Percentiles rank a stretch among this genome's conserved stretches.
These are phyloP conservation scores for Cercospora citrullina DNA, from an alignment of 2,329 filamentous ascomycete genomes.

Conservation along the genomic window DNA sequence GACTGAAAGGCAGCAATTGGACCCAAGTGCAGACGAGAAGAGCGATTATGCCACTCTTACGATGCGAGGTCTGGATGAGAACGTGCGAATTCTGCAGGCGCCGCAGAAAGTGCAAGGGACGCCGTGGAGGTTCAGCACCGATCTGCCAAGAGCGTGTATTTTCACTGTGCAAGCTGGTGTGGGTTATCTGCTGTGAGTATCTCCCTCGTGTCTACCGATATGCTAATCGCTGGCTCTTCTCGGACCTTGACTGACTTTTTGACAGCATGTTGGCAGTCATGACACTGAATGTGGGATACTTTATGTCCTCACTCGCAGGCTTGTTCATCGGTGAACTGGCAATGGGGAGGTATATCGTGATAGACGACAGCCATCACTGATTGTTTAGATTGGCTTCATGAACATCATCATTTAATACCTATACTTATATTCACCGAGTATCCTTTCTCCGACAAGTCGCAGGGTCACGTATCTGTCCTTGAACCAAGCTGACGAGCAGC, in stretches of 20 bases:
- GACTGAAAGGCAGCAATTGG: constrained; percentile 46
- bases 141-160: constrained; percentile 69
- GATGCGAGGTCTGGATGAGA: constrained; percentile 77
- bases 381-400: background rate
- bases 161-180: constrained; percentile 73
- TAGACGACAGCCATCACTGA: constrained; percentile 12
- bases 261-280: constrained; percentile 86
- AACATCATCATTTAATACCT: background rate
- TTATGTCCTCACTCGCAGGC: constrained; percentile 73
- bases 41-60: constrained; percentile 67
- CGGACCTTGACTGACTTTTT: constrained; percentile 23
- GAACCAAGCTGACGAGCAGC: background rate
- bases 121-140: constrained; percentile 80
- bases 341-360: constrained; percentile 64
- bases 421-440: background rate
- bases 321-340: constrained; percentile 84
- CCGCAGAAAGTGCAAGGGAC: constrained; percentile 52
- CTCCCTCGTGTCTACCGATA: background rate
- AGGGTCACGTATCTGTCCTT: background rate
- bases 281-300: constrained; percentile 85
- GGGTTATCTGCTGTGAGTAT: constrained; percentile 79
- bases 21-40: constrained; percentile 42
- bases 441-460: background rate
- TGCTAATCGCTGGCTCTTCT: background rate
- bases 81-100: constrained; percentile 65